phyloP scores from a whole-genome alignment of 345 rosid genomes.

The Brassica carinata region DNA sequence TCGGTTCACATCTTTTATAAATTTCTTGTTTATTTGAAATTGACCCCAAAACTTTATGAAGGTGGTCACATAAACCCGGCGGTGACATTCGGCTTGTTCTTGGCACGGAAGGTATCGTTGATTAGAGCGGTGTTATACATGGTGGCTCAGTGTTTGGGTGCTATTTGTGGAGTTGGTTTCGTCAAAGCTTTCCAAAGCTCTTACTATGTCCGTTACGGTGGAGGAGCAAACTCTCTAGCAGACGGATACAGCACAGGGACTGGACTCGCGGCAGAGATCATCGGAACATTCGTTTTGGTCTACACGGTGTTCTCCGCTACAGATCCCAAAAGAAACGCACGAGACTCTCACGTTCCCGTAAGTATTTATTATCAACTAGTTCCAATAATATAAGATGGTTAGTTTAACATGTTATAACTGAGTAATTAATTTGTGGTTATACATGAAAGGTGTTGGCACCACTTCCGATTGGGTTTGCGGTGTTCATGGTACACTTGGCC shows the following conservation, averaged over 20 bases:
- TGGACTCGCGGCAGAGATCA: constrained; percentile 82
- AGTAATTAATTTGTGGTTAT: not conserved
- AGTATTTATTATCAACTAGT: constrained; percentile 26
- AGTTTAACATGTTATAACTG: too few relatives aligned
- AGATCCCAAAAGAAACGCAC: constrained; percentile 74
- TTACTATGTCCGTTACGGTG: constrained; percentile 52
- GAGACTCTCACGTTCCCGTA: constrained; percentile 92
- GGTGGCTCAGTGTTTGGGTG: constrained; percentile 81
- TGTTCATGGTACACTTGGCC: constrained; percentile 73
- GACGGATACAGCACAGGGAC: constrained; percentile 56
- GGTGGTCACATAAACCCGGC: constrained; percentile 92
- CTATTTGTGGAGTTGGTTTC: constrained; percentile 77
- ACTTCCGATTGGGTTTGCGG: constrained; percentile 67
- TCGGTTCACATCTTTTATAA: not conserved
- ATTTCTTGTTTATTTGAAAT: not conserved
- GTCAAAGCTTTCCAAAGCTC: constrained; percentile 74
- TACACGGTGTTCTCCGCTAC: constrained; percentile 95
- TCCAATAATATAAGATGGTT: too few relatives aligned
- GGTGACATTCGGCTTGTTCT: constrained; percentile 73
- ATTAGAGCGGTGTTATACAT: constrained; percentile 64
- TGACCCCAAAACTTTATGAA: constrained; percentile 15
- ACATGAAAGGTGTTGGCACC: constrained; percentile 61
- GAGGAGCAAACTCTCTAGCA: constrained; percentile 63
- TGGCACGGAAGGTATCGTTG: constrained; percentile 81
- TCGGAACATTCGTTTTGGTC: constrained; percentile 80